Evolutionary conservation across 1,284 basidiomycete species (phyloP), one percentile per base, ranked within the genome.

Genomic region (Ustilago trichophora): DNA sequence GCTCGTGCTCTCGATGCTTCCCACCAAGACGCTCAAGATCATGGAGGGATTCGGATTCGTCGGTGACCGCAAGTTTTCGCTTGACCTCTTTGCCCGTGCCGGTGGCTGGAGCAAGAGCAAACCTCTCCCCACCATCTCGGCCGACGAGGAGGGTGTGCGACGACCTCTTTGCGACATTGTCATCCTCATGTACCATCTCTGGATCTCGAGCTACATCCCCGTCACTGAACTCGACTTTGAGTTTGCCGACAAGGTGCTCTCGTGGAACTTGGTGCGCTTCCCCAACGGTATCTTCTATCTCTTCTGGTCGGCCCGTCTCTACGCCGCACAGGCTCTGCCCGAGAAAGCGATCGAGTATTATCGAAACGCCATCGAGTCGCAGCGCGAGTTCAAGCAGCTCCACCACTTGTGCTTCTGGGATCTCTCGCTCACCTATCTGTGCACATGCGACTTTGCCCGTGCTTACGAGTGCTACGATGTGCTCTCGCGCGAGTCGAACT

Each of bases 111-210:
- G 84, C 1, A 73, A 72, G 68, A 46, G 34, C 53, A 60, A 72
- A 60, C 60, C 72, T 32, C 65, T 76, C 33, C 79, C 91, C 0
- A 78, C 83, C 3, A 83, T 90, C 43, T 79, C 83, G 29, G 84
- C 83, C 31, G 85, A 84, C 60, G 84, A 88, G 45, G 93, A 97
- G 82, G 95, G 95, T 25, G 84, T 95, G 18, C 85, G 93, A 32
- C 83, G 94, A 44, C 85, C 89, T 1, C 87, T 97, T 8, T 93
- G 92, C 76, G 95, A 98, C 80, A 90, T 98, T 87, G 85, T 87
- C 3, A 85, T 97, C 13, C 85, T 98, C 57, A 87, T 91, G 16
- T 97, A 96, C 85, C 94, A 98, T 80, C 87, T 98, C 19, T 89
- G 96, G 48, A 85, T 97, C 27, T 90, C 91, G 2, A 86, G 87